phyloP scores from a whole-genome alignment of 306 rosid genomes.

The Abrus precatorius region DNA sequence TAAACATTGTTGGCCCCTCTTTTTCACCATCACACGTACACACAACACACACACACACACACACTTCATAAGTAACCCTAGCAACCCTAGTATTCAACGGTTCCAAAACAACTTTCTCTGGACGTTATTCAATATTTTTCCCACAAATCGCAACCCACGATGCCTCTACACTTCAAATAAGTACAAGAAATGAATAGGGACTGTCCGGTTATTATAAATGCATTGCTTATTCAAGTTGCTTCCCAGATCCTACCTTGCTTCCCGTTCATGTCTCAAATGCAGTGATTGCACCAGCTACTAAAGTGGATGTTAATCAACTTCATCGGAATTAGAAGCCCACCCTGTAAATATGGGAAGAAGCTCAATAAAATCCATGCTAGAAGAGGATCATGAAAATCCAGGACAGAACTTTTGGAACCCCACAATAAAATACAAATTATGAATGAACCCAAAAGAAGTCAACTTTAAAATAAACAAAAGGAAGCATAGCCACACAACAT shows the following conservation, averaged over 20 bases:
- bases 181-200: constrained; percentile 38
- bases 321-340: constrained; percentile 65
- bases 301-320: constrained; percentile 39
- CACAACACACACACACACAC: not conserved
- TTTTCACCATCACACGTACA: not conserved
- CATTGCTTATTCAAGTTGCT: constrained; percentile 42
- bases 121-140: constrained; percentile 27
- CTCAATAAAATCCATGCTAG: constrained; percentile 29
- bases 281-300: constrained; percentile 54
- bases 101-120: constrained; percentile 30
- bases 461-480: constrained; percentile 17
- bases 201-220: constrained; percentile 47
- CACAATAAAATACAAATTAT: not conserved
- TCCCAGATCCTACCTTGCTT: constrained; percentile 45
- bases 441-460: constrained; percentile 2
- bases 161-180: constrained; percentile 40
- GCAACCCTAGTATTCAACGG: constrained; percentile 32
- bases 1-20: constrained; percentile 12
- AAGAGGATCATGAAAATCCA: not conserved
- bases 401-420: not conserved
- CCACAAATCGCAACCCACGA: constrained; percentile 42
- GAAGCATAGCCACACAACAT: not conserved
- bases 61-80: constrained; percentile 12
- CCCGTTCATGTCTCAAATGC: constrained; percentile 42
- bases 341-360: constrained; percentile 39